Base-by-base conservation (phyloP, 2,329 filamentous ascomycete genomes). In the Huntiella omanensis region DNA sequence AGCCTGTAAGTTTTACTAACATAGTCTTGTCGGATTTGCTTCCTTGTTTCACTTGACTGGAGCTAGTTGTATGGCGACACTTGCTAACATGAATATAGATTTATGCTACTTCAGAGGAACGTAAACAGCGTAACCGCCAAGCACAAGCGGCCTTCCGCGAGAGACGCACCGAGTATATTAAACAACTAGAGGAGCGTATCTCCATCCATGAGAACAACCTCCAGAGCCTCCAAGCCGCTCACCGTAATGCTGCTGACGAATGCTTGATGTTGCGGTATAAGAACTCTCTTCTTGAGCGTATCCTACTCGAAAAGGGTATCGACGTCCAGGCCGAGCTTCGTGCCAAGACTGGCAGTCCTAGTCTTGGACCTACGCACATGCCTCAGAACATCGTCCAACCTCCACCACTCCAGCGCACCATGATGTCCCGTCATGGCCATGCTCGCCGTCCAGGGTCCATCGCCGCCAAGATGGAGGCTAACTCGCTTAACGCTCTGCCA, bases 221-320 rank as follows among this genome's bases (percentile, higher is more conserved):
- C 48, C 83, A 92, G 56, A 93, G 78, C 57, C 71, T 98, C 50
- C 91, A 96, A 64, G 83, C 88, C 57, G 92, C 86, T 53, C 91
- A 96, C 59, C 83, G 91, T 55, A 87, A 77, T 57, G 91, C 91
- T 49, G 86, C 88, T 49, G 91, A 96, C 62, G 91, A 96, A 64
- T 96, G 91, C 60, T 65, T 96, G 58, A 96, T 98, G 91, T 71
- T 98, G 55, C 81, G 91, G 49, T 98, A 96, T 64, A 96, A 96
- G 68, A 98, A 96, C 62, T 96, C 91, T 36, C 69, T 96, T 42
- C 73, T 98, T 33, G 91, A 98, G 65, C 77, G 91, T 49, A 93
- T 98, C 57, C 72, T 98, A 45, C 72, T 98, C 34, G 91, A 98
- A 65, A 96, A 96, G 71, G 87, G 86, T 55, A 94, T 96, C 62